These are phyloP conservation scores for Colletotrichum musae DNA, from an alignment of 2,329 filamentous ascomycete genomes.

Conservation along the genomic window DNA sequence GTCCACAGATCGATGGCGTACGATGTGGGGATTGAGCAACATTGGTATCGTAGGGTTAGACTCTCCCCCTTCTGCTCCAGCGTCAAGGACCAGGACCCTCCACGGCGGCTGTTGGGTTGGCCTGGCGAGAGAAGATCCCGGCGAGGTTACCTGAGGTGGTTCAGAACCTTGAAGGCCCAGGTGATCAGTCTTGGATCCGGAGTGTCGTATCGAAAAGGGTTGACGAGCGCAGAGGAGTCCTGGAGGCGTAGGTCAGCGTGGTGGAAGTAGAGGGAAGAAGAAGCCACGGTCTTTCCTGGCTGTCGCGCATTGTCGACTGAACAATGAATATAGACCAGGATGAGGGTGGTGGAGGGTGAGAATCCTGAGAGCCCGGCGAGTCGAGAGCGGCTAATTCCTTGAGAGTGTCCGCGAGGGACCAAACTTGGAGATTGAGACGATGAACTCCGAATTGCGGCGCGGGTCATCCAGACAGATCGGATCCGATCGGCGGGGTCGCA, in stretches of 20 bases:
- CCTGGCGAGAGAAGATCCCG: not conserved
- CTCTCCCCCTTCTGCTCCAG: not conserved
- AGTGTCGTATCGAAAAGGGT: not conserved
- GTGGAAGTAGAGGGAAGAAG: not conserved
- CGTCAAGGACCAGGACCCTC: not conserved
- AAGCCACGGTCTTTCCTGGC: not conserved
- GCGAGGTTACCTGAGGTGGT: not conserved
- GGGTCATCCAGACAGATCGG: not conserved
- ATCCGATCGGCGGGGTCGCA: not conserved
- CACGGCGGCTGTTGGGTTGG: conserved; percentile 12
- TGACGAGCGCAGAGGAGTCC: conserved; percentile 5
- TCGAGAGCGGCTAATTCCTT: not conserved
- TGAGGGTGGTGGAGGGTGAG: conserved; percentile 12
- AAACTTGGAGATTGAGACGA: no score
- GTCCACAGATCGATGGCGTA: conserved; percentile 2
- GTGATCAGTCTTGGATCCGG: not conserved
- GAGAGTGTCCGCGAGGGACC: not conserved
- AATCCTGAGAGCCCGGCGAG: not conserved
- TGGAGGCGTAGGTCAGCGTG: not conserved
- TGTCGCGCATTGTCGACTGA: not conserved
- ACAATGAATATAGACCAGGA: conserved; percentile 17
- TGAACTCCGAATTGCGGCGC: no score
- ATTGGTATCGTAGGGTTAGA: not conserved
- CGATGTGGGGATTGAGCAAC: not conserved
- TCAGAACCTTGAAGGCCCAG: not conserved